phyloP scores from a whole-genome alignment of 1,284 basidiomycete species.

The Cystobasidium sp. region DNA sequence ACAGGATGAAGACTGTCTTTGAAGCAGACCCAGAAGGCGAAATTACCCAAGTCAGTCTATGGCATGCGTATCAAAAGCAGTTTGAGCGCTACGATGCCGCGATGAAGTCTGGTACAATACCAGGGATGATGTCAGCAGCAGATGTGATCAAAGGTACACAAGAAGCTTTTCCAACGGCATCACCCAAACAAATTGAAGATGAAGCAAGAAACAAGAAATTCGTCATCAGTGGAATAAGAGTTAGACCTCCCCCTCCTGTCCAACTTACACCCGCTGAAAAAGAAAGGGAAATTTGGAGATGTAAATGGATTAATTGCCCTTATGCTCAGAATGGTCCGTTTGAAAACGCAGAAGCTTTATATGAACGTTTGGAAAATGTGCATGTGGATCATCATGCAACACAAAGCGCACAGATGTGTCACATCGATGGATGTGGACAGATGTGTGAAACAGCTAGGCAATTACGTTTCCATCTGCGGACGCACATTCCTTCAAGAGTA shows the following conservation, averaged over 20 bases:
- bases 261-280: neutral
- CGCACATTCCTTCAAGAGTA: constrained; percentile 45
- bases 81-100: constrained; percentile 51
- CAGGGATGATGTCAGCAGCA: constrained; percentile 71
- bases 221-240: constrained; percentile 75
- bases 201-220: constrained; percentile 67
- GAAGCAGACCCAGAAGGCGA: constrained; percentile 70
- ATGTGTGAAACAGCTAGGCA: constrained; percentile 21
- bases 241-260: constrained; percentile 53
- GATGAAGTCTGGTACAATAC: constrained; percentile 63
- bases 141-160: constrained; percentile 86
- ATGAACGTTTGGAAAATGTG: constrained; percentile 27
- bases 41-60: constrained; percentile 85
- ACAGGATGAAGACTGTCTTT: constrained; percentile 82
- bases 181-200: constrained; percentile 77
- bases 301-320: constrained; percentile 29
- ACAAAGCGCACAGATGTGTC: constrained; percentile 41
- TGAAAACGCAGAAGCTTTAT: neutral
- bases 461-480: constrained; percentile 46
- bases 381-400: constrained; percentile 31
- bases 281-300: constrained; percentile 22
- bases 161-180: constrained; percentile 73
- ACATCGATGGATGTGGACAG: constrained; percentile 39
- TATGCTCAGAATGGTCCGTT: neutral
- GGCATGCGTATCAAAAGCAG: constrained; percentile 78